Evolutionary conservation across 2,329 filamentous ascomycete genomes (phyloP).

Genomic region (Pseudogymnoascus sp.): DNA sequence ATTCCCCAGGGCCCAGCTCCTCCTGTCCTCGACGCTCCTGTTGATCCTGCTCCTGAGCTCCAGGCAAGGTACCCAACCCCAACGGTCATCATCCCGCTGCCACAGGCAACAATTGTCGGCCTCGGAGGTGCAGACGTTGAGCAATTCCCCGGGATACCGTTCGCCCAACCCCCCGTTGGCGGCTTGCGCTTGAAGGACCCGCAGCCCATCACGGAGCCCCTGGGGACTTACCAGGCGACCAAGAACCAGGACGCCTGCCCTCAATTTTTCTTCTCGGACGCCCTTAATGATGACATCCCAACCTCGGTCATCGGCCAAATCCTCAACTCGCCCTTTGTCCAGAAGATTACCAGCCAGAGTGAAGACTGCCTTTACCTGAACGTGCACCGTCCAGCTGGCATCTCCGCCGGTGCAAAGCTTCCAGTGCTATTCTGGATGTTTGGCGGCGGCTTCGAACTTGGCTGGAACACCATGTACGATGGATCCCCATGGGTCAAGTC

Average conservation of each 20-base stretch:
- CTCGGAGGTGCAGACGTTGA: conserved; percentile 39
- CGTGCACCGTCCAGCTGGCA: conserved; percentile 49
- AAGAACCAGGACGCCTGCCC: conserved; percentile 56
- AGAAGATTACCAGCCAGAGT: conserved; percentile 41
- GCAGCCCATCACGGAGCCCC: conserved; percentile 43
- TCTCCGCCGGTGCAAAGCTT: conserved; percentile 44
- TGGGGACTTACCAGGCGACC: conserved; percentile 55
- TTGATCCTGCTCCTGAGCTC: background rate
- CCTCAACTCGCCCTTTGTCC: conserved; percentile 48
- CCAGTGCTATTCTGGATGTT: conserved; percentile 66
- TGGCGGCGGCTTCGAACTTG: conserved; percentile 55
- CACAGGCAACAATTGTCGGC: conserved; percentile 20
- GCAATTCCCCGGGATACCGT: conserved; percentile 67
- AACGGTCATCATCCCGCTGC: conserved; percentile 16
- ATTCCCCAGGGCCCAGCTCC: background rate
- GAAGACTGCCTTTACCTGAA: conserved; percentile 59
- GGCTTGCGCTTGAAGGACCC: conserved; percentile 61
- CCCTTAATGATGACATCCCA: conserved; percentile 28
- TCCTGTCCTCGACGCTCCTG: background rate
- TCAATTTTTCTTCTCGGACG: conserved; percentile 56
- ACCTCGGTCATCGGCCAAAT: conserved; percentile 38
- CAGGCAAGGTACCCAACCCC: conserved; percentile 12
- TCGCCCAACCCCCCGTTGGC: conserved; percentile 60
- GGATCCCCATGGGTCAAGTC: conserved; percentile 37
- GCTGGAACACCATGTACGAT: conserved; percentile 44